phyloP scores from a whole-genome alignment of 202 grass and related monocot species.

The Musa balbisiana region DNA sequence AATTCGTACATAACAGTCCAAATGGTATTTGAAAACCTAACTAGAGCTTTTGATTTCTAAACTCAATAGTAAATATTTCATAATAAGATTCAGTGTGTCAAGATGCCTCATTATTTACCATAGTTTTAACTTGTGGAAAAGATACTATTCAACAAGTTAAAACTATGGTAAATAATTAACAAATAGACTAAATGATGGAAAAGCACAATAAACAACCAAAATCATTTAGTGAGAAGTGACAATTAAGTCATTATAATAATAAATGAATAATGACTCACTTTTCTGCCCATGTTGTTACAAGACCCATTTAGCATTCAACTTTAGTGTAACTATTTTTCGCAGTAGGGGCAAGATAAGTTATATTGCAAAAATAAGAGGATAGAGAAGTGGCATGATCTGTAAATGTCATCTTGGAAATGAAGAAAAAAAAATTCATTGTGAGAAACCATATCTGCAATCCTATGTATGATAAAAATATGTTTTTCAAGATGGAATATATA shows the following conservation, averaged over 20 bases:
- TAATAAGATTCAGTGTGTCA: background rate
- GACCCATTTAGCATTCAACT: background rate
- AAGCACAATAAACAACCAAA: background rate
- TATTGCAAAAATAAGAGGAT: background rate
- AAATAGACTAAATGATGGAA: background rate
- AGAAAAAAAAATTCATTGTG: background rate
- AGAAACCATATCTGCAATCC: background rate
- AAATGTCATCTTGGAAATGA: too few relatives aligned
- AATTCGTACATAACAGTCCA: background rate
- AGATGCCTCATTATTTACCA: background rate
- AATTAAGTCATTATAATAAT: background rate
- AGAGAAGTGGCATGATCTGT: background rate
- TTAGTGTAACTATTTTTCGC: too few relatives aligned
- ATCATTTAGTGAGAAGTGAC: background rate
- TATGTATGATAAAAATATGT: constrained; percentile 7
- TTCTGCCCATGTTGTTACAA: background rate
- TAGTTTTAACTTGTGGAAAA: background rate
- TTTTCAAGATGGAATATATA: constrained; percentile 23
- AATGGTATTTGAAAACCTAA: background rate
- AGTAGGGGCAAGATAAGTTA: background rate
- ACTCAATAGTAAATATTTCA: constrained; percentile 1
- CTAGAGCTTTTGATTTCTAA: background rate
- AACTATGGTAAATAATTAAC: background rate
- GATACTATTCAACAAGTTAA: background rate
- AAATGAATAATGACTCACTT: background rate